Base-by-base conservation (phyloP, 176 grass and related monocot species). In the Stipa capillata region DNA sequence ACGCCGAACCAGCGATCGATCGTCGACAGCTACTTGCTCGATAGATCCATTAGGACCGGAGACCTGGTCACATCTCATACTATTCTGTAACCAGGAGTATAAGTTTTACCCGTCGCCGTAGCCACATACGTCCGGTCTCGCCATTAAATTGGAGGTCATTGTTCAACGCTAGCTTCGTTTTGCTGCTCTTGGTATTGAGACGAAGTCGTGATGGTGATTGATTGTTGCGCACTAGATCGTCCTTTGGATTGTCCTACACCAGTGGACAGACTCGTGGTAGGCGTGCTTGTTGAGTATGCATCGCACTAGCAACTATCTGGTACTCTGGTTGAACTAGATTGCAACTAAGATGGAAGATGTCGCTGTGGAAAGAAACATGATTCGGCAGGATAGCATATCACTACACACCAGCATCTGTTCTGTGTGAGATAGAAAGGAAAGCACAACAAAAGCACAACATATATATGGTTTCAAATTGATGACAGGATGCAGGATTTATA, bases 191-290 rank as follows among this genome's bases (percentile, higher is more conserved):
- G 31, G n/a, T n/a, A n/a, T n/a, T n/a, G n/a, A n/a, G n/a, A n/a
- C n/a, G 54, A 53, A 52, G 48, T 12, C 15, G 35, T n/a, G 79
- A 65, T 69, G 72, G 20, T 42, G 65, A 79, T 72, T 53, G 65
- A 63, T n/a, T 41, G 73, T 28, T 71, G 32, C 11, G 6, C 48
- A 57, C 41, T 8, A 2, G 29, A 15, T 49, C 24, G 0, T 43
- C 44, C 49, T 56, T 56, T 56, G 48, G 24, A 79, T 7, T 32
- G 73, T 9, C 28, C 35, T 34, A 32, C 63, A 1, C 5, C 23
- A n/a, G 16, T 53, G 48, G 63, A 54, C 62, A n/a, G n/a, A n/a
- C n/a, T 18, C 14, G 41, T 23, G 27, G 21, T 45, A 69, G 40
- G 65, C 13, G 23, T n/a, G n/a, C 7, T 11, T 13, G 45, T 34